Evolutionary conservation across 768 basidiomycete genomes (phyloP).

Genomic region (Russula ochroleuca): DNA sequence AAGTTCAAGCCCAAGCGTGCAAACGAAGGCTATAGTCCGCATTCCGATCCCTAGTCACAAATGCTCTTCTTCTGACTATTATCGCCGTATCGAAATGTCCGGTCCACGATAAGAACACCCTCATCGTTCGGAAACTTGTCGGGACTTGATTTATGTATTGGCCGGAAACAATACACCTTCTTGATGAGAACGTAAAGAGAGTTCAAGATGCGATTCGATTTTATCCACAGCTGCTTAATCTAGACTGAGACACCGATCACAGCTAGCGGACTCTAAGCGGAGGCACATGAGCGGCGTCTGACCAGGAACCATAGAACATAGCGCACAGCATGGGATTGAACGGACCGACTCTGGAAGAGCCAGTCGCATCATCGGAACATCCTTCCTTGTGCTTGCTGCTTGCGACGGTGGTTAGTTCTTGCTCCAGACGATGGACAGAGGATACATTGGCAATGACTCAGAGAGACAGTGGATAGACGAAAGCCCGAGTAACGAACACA

Average conservation of each 20-base stretch:
- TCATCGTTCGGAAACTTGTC: background rate
- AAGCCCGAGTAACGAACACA: no score
- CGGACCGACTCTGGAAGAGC: background rate
- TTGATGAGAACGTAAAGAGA: background rate
- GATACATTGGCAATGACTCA: background rate
- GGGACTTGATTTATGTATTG: background rate
- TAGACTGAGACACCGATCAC: background rate
- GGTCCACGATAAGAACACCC: background rate
- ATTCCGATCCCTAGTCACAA: background rate
- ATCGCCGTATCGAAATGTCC: background rate
- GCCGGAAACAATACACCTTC: background rate
- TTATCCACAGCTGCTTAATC: background rate
- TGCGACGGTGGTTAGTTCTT: background rate
- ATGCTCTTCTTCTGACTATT: background rate
- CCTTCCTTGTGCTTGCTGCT: background rate
- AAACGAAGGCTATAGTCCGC: background rate
- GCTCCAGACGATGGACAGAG: background rate
- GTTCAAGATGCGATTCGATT: background rate
- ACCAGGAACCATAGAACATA: background rate
- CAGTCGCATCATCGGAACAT: background rate
- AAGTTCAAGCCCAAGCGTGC: background rate
- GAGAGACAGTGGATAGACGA: background rate
- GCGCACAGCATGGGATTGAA: background rate
- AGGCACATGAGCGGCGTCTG: background rate
- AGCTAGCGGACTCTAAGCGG: no score